Conservation (phyloP, 2,329 filamentous ascomycete genomes). For the Sordariomycetes sp. region DNA sequence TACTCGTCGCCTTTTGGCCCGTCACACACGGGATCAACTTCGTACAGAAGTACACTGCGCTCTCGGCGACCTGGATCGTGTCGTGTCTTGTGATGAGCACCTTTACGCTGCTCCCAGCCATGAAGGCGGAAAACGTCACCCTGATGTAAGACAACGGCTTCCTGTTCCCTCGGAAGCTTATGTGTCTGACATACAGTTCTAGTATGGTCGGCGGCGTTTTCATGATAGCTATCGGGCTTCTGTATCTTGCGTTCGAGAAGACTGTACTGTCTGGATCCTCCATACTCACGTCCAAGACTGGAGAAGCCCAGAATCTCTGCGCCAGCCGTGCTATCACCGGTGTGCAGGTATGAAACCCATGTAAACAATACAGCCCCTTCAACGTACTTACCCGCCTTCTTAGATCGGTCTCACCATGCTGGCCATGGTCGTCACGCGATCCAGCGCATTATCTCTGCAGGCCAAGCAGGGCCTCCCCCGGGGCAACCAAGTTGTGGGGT, state of each 20-base stretch:
- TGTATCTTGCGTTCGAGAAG: slow-evolving; percentile 76
- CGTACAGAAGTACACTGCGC: slow-evolving; percentile 49
- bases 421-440: slow-evolving; percentile 76
- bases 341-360: slow-evolving; percentile 40
- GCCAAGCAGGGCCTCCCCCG: slow-evolving; percentile 74
- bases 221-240: slow-evolving; percentile 65
- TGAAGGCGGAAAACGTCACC: slow-evolving; percentile 68
- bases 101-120: slow-evolving; percentile 81
- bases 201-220: slow-evolving; percentile 65
- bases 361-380: background rate
- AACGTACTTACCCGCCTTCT: background rate
- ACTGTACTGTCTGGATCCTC: slow-evolving; percentile 36
- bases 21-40: slow-evolving; percentile 63
- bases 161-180: background rate
- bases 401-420: slow-evolving; percentile 68
- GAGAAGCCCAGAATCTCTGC: slow-evolving; percentile 9
- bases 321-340: slow-evolving; percentile 53
- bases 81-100: slow-evolving; percentile 77
- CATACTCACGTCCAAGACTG: slow-evolving; percentile 12
- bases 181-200: slow-evolving; percentile 5
- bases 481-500: slow-evolving; percentile 82
- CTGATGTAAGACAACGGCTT: slow-evolving; percentile 54
- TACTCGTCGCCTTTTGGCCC: slow-evolving; percentile 72
- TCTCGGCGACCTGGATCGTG: slow-evolving; percentile 61
- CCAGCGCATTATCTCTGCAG: slow-evolving; percentile 75